Evolutionary conservation across 345 rosid genomes (phyloP).

Genomic region (Crucihimalaya himalaica): DNA sequence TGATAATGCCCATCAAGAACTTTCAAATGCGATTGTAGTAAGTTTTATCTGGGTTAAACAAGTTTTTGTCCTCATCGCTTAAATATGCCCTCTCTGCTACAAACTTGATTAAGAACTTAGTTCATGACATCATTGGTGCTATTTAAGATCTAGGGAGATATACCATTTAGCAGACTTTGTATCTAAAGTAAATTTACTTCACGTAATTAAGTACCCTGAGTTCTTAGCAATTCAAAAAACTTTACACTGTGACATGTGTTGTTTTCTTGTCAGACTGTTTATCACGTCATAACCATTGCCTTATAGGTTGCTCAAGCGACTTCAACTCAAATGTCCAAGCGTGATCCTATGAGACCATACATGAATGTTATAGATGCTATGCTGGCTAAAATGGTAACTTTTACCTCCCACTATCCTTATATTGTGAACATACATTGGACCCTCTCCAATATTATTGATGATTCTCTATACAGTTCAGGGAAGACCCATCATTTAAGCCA

Average conservation of each 20-base stretch:
- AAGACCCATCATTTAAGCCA: conserved; percentile 95
- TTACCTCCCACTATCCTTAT: conserved; percentile 5
- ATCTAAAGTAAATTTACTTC: neutral
- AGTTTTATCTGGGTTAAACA: conserved; percentile 33
- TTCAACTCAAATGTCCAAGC: conserved; percentile 98
- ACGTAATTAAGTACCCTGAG: neutral
- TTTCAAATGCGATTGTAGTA: conserved; percentile 98
- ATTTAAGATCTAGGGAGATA: conserved; percentile 16
- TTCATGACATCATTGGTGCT: neutral
- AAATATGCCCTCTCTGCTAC: neutral
- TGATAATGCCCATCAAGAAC: conserved; percentile 96
- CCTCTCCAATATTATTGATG: conserved; percentile 23
- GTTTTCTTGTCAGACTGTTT: conserved; percentile 11
- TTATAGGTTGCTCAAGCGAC: conserved; percentile 98
- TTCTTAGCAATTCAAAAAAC: conserved; percentile 5
- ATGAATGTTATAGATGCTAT: conserved; percentile 93
- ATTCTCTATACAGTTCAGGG: conserved; percentile 59
- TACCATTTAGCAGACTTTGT: conserved; percentile 7
- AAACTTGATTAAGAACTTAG: conserved; percentile 2
- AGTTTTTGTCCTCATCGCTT: neutral
- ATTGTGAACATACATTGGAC: neutral
- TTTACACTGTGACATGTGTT: neutral
- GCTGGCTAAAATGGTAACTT: conserved; percentile 79
- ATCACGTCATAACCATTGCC: conserved; percentile 22
- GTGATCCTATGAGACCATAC: conserved; percentile 95